These are phyloP conservation scores for Aspergillus aculeatinus DNA, from an alignment of 2,329 filamentous ascomycete genomes.

Conservation along the genomic window DNA sequence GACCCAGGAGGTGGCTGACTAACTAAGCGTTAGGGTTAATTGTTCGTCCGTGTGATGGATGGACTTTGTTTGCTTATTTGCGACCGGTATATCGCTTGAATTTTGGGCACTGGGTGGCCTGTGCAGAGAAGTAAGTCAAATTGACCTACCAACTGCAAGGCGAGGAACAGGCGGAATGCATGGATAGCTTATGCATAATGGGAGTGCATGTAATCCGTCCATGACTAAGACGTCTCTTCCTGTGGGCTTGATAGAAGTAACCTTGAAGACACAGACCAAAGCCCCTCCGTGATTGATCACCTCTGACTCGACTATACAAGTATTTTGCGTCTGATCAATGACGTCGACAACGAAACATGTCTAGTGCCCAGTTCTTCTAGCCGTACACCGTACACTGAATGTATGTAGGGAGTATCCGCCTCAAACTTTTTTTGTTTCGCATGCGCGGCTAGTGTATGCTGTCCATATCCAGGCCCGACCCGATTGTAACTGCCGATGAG, in stretches of 20 bases:
- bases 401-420: neutral
- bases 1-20: conserved; percentile 12
- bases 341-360: neutral
- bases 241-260: neutral
- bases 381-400: neutral
- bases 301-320: neutral
- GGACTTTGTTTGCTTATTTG: neutral
- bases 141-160: conserved; percentile 1
- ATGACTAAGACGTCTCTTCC: neutral
- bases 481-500: conserved; percentile 4
- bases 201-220: conserved; percentile 5
- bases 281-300: conserved; percentile 5
- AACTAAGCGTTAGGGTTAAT: neutral
- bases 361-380: too few relatives aligned
- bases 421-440: neutral
- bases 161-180: neutral
- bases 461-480: neutral
- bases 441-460: neutral
- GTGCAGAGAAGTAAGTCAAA: conserved; percentile 2
- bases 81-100: neutral
- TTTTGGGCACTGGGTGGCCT: neutral
- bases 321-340: conserved; percentile 1
- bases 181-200: conserved; percentile 6
- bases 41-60: neutral
- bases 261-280: too few relatives aligned